Evolutionary conservation across 1,284 basidiomycete genomes (phyloP).

Genomic region (Xerocomus tenax): DNA sequence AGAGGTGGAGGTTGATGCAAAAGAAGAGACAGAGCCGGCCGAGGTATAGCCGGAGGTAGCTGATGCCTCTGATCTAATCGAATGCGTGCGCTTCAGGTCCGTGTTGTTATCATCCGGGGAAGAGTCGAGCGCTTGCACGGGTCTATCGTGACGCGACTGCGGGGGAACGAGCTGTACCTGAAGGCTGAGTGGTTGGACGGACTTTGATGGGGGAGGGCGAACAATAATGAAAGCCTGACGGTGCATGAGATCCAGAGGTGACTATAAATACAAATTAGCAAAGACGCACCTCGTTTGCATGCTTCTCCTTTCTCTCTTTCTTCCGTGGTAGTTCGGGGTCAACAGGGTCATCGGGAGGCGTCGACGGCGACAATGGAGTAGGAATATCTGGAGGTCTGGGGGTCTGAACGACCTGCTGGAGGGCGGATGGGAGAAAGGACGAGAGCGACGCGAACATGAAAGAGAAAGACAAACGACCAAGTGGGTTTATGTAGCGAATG

Average conservation of each 20-base stretch:
- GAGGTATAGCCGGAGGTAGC: slow-evolving; percentile 34
- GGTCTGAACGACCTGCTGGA: slow-evolving; percentile 30
- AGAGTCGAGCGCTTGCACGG: slow-evolving; percentile 35
- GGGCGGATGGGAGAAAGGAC: slow-evolving; percentile 51
- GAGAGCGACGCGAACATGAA: slow-evolving; percentile 57
- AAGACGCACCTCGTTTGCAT: slow-evolving; percentile 46
- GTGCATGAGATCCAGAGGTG: slow-evolving; percentile 8
- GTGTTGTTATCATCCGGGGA: slow-evolving; percentile 17
- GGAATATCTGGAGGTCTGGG: slow-evolving; percentile 18
- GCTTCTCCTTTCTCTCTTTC: slow-evolving; percentile 41
- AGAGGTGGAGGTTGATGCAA: slow-evolving; percentile 43
- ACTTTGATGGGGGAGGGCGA: slow-evolving; percentile 73
- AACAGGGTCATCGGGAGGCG: not conserved
- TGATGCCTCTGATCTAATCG: slow-evolving; percentile 34
- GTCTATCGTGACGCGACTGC: slow-evolving; percentile 35
- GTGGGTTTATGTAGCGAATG: slow-evolving; percentile 17
- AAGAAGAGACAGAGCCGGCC: slow-evolving; percentile 46
- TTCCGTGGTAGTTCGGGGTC: slow-evolving; percentile 23
- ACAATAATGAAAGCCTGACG: slow-evolving; percentile 76
- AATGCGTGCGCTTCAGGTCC: slow-evolving; percentile 33
- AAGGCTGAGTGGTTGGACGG: slow-evolving; percentile 83
- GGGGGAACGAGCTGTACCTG: slow-evolving; percentile 89
- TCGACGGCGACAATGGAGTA: slow-evolving; percentile 17
- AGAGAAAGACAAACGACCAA: not conserved
- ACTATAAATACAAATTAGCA: slow-evolving; percentile 4